Evolutionary conservation across 345 rosid genomes (phyloP), one percentile per base, ranked within the genome.

Genomic region (Bruguiera parviflora): DNA sequence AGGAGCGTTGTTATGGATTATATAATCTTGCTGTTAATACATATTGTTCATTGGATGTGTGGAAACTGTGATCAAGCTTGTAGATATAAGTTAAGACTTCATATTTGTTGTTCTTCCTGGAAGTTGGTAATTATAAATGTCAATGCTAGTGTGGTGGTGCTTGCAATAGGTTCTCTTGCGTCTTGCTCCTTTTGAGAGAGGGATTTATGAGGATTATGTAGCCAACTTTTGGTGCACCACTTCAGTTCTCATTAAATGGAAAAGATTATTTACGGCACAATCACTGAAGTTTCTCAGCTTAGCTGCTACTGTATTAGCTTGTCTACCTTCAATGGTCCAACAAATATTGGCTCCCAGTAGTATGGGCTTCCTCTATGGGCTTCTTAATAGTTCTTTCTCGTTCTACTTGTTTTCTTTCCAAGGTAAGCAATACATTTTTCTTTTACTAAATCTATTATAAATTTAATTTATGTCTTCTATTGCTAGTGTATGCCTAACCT

Each of bases 181-280:
- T 67, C 92, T 92, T 74, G 96, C 96, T 79, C 99, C 99, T 57
- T 95, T 95, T 51, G 96, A 92, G 78, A 90, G 99, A 74, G 98
- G 99, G 58, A 82, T 95, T 85, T 95, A 95, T 8, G 98, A 95
- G 84, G 98, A 95, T 74, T 90, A 92, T 73, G 98, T 95, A 39
- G 98, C 98, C 43, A 92, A 92, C 79, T 90, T 95, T 80, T 95
- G 98, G 99, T 95, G 99, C 76, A 75, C 94, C 43, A 75, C 91
- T 28, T 92, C 96, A 25, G 64, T 88, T 68, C 70, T 95, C 64
- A 79, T 92, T 35, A 95, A 95, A 82, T 92, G 98, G 98, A 95
- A 95, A 77, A 87, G 75, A 63, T 77, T 88, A 53, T 92, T 86
- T 78, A 73, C 86, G 33, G 83, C 88, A 56, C 86, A 58, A 33